Evolutionary conservation across 805 yeast species (phyloP).

Genomic region (Candida quercuum): DNA sequence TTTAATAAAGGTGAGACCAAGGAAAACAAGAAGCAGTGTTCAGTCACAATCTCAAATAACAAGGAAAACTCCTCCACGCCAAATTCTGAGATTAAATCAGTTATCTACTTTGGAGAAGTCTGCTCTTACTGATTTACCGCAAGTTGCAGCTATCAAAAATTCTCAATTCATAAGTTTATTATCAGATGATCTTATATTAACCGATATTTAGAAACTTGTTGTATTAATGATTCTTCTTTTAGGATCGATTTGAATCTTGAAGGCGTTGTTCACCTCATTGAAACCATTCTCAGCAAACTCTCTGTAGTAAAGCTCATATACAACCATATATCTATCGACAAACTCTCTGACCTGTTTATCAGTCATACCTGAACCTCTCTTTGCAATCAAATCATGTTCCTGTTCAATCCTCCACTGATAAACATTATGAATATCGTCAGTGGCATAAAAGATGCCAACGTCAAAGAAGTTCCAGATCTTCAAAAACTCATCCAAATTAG

Average conservation of each 20-base stretch:
- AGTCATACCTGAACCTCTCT: slow-evolving; percentile 72
- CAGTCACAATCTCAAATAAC: too few relatives aligned
- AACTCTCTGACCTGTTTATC: slow-evolving; percentile 63
- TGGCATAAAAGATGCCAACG: slow-evolving; percentile 54
- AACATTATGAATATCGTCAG: slow-evolving; percentile 56
- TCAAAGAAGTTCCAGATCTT: slow-evolving; percentile 55
- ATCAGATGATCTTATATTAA: slow-evolving; percentile 1
- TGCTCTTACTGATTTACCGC: too few relatives aligned
- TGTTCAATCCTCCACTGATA: slow-evolving; percentile 69
- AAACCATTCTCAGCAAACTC: slow-evolving; percentile 30
- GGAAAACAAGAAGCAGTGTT: too few relatives aligned
- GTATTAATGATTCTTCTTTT: slow-evolving; percentile 10
- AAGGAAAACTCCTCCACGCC: too few relatives aligned
- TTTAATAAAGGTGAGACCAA: too few relatives aligned
- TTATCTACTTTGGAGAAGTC: not conserved
- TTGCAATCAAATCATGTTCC: slow-evolving; percentile 53
- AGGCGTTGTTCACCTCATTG: slow-evolving; percentile 9
- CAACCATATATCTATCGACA: slow-evolving; percentile 83
- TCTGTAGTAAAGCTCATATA: slow-evolving; percentile 64
- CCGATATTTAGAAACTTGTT: slow-evolving; percentile 1
- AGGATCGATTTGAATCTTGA: slow-evolving; percentile 14
- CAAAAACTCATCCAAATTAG: slow-evolving; percentile 43
- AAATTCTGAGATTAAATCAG: too few relatives aligned
- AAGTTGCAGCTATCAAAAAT: too few relatives aligned
- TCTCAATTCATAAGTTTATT: slow-evolving; percentile 2